Conservation (phyloP, 192 early-diverging fungal species). For the Spinellus fusiger region DNA sequence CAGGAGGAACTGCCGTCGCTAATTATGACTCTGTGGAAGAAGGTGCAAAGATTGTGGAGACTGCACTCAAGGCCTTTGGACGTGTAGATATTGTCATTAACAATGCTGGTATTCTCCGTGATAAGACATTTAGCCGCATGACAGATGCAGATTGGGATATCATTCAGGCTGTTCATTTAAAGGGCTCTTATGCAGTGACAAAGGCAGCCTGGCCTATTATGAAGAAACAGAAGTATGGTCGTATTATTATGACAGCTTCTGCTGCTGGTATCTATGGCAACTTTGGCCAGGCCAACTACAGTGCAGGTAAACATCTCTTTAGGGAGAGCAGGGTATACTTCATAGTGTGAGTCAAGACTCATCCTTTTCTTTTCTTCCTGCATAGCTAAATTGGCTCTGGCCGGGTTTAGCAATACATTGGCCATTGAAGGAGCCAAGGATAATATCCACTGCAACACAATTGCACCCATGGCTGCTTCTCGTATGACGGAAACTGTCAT, state of each 20-base stretch:
- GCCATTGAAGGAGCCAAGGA: conserved; percentile 92
- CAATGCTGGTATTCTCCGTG: conserved; percentile 97
- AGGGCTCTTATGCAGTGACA: conserved; percentile 92
- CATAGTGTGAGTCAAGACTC: not conserved
- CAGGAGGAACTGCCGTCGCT: conserved; percentile 90
- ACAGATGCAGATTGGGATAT: conserved; percentile 97
- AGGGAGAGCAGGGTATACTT: not conserved
- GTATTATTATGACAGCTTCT: conserved; percentile 87
- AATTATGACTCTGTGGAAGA: conserved; percentile 97
- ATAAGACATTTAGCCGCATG: conserved; percentile 95
- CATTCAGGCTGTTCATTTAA: conserved; percentile 86
- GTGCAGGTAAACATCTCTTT: conserved; percentile 65
- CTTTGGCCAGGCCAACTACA: conserved; percentile 90
- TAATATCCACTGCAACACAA: conserved; percentile 89
- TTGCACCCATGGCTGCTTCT: conserved; percentile 96
- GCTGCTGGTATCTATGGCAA: conserved; percentile 99
- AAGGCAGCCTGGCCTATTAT: conserved; percentile 97
- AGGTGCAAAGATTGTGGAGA: conserved; percentile 97
- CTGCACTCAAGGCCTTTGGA: conserved; percentile 92
- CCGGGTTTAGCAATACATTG: conserved; percentile 86
- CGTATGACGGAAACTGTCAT: conserved; percentile 96
- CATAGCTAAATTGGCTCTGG: conserved; percentile 89
- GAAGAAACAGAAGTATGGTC: conserved; percentile 91
- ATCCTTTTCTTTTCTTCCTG: conserved; percentile 16
- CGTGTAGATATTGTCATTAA: conserved; percentile 95